Evolutionary conservation across 352 stramenopile species (phyloP), one percentile per base, ranked within the genome.

Genomic region (Blastocystis sp.): DNA sequence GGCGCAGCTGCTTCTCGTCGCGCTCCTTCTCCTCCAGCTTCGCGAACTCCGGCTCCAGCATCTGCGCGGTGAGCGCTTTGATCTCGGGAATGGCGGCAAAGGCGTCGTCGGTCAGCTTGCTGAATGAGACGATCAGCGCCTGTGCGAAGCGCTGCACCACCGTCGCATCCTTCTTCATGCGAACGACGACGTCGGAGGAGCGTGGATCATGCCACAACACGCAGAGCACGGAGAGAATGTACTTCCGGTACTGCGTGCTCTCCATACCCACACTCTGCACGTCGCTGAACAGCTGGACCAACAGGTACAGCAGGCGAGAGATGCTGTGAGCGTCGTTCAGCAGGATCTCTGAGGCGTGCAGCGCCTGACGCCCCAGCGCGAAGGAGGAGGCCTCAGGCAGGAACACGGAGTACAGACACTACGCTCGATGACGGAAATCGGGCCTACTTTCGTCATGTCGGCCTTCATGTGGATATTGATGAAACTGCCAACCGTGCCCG

Each of bases 1-100:
- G 65, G 42, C 52, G 62, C 0, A 87, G 57, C 57, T 77, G 65
- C 43, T 87, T 74, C 34, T 87, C 77, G 57, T 87, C 77, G 21
- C 61, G 42, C 10, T 87, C 77, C 24, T 87, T 77, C 24, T 79
- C 38, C 3, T 28, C 21, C 52, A 87, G 57, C 65, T 74, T 59
- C 6, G 43, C 57, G 45, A 74, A 87, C n/a, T 87, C 62, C 17
- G 77, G 77, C 52, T 65, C 42, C 24, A 74, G 21, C 62, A 77
- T 74, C 28, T 76, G 19, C 11, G 14, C 21, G n/a, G 43, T 52
- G 62, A 87, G 62, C 14, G 19, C 24, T 78, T 87, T 87, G 11
- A 87, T 87, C 77, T 74, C 38, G 0, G 77, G 77, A 61, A 87
- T 61, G 19, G 52, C 63, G 4, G 21, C 52, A 17, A 87, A 78